These are phyloP conservation scores for Diaporthe humulicola DNA, from an alignment of 2,329 filamentous ascomycete genomes.

Conservation along the genomic window DNA sequence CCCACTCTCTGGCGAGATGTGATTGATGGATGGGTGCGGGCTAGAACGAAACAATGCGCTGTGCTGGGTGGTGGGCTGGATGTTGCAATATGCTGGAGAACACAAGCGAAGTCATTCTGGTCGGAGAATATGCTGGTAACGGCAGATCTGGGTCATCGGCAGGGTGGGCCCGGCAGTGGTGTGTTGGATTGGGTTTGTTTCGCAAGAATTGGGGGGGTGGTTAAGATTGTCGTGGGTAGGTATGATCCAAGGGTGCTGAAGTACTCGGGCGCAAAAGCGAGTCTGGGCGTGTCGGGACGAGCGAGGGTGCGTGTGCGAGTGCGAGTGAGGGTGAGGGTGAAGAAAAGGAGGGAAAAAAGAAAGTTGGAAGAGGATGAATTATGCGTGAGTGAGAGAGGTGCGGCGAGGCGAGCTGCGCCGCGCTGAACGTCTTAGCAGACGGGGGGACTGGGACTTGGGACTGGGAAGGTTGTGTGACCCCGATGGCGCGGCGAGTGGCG, in stretches of 20 bases:
- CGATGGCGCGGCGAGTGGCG: constrained; percentile 26
- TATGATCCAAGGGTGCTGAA: constrained; percentile 28
- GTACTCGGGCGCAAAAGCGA: constrained; percentile 20
- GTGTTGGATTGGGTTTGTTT: constrained; percentile 18
- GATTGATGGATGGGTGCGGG: constrained; percentile 9
- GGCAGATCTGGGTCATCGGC: constrained; percentile 36
- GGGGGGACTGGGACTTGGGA: constrained; percentile 4
- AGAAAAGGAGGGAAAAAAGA: not conserved
- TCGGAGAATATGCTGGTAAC: constrained; percentile 28
- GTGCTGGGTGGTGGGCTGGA: constrained; percentile 24
- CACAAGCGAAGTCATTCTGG: constrained; percentile 40
- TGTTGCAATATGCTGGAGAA: constrained; percentile 34
- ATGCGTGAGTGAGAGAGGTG: constrained; percentile 1
- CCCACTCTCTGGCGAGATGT: constrained; percentile 25
- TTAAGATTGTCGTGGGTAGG: constrained; percentile 21
- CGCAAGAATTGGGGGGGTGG: constrained; percentile 9
- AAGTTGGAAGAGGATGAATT: constrained; percentile 2
- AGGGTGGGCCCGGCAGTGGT: constrained; percentile 23
- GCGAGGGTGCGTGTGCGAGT: constrained; percentile 1
- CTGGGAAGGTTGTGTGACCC: constrained; percentile 19
- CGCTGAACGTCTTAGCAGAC: constrained; percentile 9
- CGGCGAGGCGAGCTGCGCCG: constrained; percentile 10
- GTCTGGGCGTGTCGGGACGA: constrained; percentile 15
- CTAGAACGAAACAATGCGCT: constrained; percentile 28
- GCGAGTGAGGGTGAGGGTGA: not conserved